phyloP scores from a whole-genome alignment of 1,284 basidiomycete genomes.

The Boletus putidus region DNA sequence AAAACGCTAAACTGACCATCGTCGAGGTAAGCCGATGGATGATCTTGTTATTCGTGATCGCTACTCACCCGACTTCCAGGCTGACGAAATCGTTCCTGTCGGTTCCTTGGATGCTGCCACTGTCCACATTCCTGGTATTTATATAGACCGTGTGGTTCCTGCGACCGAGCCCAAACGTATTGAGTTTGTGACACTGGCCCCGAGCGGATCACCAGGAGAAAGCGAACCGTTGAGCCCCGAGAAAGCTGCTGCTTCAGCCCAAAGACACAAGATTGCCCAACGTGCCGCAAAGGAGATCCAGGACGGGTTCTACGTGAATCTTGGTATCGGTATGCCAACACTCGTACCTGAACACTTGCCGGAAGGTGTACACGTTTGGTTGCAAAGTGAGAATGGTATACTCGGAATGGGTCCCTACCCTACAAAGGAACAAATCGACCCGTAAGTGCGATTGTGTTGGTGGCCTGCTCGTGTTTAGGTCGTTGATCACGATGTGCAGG shows the following conservation, averaged over 20 bases:
- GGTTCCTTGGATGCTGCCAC: slow-evolving; percentile 83
- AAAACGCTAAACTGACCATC: slow-evolving; percentile 87
- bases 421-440: slow-evolving; percentile 82
- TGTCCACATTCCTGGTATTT: slow-evolving; percentile 84
- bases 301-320: slow-evolving; percentile 82
- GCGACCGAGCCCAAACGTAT: slow-evolving; percentile 80
- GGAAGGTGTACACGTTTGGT: slow-evolving; percentile 81
- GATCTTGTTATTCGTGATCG: not conserved
- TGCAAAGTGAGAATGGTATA: slow-evolving; percentile 95
- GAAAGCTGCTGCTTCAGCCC: slow-evolving; percentile 54
- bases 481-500: slow-evolving; percentile 40
- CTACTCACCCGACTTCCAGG: slow-evolving; percentile 45
- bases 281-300: slow-evolving; percentile 67
- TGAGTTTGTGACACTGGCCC: slow-evolving; percentile 72
- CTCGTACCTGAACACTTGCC: slow-evolving; percentile 83
- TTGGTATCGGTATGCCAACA: slow-evolving; percentile 92
- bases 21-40: slow-evolving; percentile 63
- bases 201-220: slow-evolving; percentile 33
- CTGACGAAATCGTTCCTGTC: slow-evolving; percentile 88
- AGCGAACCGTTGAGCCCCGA: slow-evolving; percentile 43
- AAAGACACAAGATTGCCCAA: slow-evolving; percentile 38
- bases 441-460: slow-evolving; percentile 51
- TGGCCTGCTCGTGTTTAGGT: not conserved
- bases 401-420: slow-evolving; percentile 96
- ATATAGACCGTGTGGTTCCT: slow-evolving; percentile 83